Evolutionary conservation across 257 asterid genomes (phyloP).

Genomic region (Solanum pinnatisectum): DNA sequence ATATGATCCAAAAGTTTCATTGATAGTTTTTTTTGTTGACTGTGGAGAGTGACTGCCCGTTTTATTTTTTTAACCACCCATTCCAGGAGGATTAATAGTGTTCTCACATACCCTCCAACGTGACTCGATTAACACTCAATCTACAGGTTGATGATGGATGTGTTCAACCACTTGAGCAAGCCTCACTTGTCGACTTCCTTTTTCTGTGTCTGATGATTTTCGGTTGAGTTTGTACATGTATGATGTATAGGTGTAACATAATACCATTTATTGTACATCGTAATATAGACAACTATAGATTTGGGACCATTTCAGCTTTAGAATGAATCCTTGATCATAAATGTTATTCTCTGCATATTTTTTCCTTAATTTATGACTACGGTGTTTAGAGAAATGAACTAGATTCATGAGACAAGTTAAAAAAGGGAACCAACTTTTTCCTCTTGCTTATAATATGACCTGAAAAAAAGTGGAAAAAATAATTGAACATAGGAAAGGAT

Average conservation of each 20-base stretch:
- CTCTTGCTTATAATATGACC: not conserved
- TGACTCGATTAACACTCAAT: not conserved
- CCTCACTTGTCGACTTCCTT: not conserved
- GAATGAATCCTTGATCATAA: not conserved
- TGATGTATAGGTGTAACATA: not conserved
- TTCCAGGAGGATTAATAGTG: not conserved
- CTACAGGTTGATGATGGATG: not conserved
- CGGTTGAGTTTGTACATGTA: not conserved
- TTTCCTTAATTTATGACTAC: not conserved
- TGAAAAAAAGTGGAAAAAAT: not conserved
- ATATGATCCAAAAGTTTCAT: not conserved
- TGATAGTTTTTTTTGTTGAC: not conserved
- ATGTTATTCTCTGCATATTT: not conserved
- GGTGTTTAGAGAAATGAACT: not conserved
- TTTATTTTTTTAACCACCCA: not conserved
- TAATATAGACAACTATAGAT: not conserved
- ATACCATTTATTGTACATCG: not conserved
- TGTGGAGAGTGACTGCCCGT: not conserved
- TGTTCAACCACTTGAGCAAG: not conserved
- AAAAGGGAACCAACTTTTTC: not conserved
- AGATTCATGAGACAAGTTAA: constrained; percentile 2
- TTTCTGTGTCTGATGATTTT: not conserved
- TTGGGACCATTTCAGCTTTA: not conserved
- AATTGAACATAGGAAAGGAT: not conserved
- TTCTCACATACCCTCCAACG: not conserved